A percentile compares a stretch with the other conserved stretches of the same genome.
Evolutionary conservation across 768 basidiomycete genomes (phyloP).

Genomic region (Inosperma sp.): DNA sequence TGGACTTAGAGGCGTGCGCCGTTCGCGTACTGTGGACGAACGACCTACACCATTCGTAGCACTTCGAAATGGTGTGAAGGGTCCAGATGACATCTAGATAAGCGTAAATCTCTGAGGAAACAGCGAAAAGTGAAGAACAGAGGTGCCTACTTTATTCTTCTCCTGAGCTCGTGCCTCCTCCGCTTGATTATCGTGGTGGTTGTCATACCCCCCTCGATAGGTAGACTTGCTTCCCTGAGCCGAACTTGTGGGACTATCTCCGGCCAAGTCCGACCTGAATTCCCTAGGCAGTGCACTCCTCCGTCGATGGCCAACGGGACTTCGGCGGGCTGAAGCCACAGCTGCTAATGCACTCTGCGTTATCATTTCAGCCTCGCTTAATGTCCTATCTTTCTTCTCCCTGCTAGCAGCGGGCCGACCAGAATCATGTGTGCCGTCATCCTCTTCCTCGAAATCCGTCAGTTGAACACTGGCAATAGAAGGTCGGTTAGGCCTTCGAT

Average conservation of each 20-base stretch:
- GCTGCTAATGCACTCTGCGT: slow-evolving; percentile 57
- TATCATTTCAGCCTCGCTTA: slow-evolving; percentile 33
- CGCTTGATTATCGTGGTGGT: too few relatives aligned
- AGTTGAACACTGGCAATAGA: slow-evolving; percentile 27
- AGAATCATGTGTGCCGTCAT: slow-evolving; percentile 19
- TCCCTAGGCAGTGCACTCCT: slow-evolving; percentile 42
- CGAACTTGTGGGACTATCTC: slow-evolving; percentile 9
- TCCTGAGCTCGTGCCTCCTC: too few relatives aligned
- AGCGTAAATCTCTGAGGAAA: too few relatives aligned
- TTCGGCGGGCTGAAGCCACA: slow-evolving; percentile 52
- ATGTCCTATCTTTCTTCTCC: slow-evolving; percentile 21
- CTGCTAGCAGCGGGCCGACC: slow-evolving; percentile 20
- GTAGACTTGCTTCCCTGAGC: slow-evolving; percentile 11
- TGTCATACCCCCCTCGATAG: slow-evolving; percentile 9
- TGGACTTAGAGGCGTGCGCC: slow-evolving; percentile 13
- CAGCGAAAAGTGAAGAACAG: too few relatives aligned
- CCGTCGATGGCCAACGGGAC: slow-evolving; percentile 36
- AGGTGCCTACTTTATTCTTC: slow-evolving; percentile 4
- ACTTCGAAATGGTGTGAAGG: slow-evolving; percentile 36
- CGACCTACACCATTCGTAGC: slow-evolving; percentile 17
- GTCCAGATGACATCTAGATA: too few relatives aligned
- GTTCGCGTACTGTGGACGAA: slow-evolving; percentile 29
- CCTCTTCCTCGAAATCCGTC: slow-evolving; percentile 26
- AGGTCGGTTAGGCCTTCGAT: slow-evolving; percentile 24
- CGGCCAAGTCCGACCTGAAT: slow-evolving; percentile 33